Evolutionary conservation across 441 rosid species (phyloP), one percentile per base, ranked within the genome.

Genomic region (Erysimum cheiri): DNA sequence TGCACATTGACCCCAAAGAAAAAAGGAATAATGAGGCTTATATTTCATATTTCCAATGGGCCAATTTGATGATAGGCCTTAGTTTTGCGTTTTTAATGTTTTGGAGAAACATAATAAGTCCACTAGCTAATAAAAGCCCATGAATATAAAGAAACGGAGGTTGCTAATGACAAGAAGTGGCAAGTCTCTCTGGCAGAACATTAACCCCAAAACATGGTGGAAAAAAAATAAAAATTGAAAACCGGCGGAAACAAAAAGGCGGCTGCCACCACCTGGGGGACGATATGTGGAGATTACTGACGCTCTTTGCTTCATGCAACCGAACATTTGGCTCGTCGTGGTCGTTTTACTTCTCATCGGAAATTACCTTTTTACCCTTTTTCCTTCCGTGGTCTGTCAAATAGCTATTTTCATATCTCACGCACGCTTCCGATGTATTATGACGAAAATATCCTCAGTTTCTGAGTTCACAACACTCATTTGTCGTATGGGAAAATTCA

Each of bases 281-380:
- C 60, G 59, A 74, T 40, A 85, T 70, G 83, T 85, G 88, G 81
- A 62, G 71, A 40, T 36, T 40, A 54, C 74, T 71, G 81, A 65
- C 47, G 15, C n/a, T 9, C 26, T n/a, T 58, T 35, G 69, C 56
- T 78, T 40, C 92, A 82, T 81, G 88, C 88, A 83, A 80, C 84
- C 85, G 77, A 60, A 80, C 89, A 87, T 78, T 75, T 87, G 88
- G 83, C 87, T 47, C 31, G 11, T 31, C 29, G 3, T 40, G 41
- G 40, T 73, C 71, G 14, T 40, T 28, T 40, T 32, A 0, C 32
- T 14, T 7, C 28, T 2, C 36, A 1, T 1, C 10, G 2, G 0
- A 19, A 37, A 31, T 73, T 48, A 69, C 76, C 4, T 40, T 3
- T 28, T 43, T 43, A 49, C 29, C 74, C 70, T 64, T 49, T 39